A percentile compares a stretch with the other conserved stretches of the same genome.
Conservation (phyloP, 306 rosid species). For the Cucurbita ficifolia region DNA sequence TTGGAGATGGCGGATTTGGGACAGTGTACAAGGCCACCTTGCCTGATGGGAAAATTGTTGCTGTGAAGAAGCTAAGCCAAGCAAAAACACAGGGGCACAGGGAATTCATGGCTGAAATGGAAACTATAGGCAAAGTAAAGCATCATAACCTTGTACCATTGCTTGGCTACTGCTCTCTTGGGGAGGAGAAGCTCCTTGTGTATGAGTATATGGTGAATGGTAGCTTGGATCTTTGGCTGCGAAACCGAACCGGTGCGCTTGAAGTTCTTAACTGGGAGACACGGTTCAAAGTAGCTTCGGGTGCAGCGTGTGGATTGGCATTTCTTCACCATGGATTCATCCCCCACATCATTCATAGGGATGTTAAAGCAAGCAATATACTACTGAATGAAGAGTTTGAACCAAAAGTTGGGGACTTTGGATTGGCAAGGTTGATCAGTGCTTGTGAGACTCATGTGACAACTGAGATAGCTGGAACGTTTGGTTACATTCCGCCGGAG, state of each 20-base stretch:
- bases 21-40: conserved; percentile 90
- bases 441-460: conserved; percentile 90
- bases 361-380: conserved; percentile 85
- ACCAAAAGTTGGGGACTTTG: conserved; percentile 89
- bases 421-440: conserved; percentile 82
- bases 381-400: conserved; percentile 74
- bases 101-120: conserved; percentile 95
- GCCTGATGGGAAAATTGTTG: conserved; percentile 60
- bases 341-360: conserved; percentile 96
- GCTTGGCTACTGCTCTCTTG: conserved; percentile 87
- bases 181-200: conserved; percentile 88
- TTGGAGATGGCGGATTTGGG: conserved; percentile 98
- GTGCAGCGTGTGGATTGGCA: conserved; percentile 72
- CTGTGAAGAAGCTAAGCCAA: conserved; percentile 88
- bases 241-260: conserved; percentile 67
- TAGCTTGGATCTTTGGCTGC: conserved; percentile 89
- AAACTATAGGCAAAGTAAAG: conserved; percentile 90
- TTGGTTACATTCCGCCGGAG: conserved; percentile 97
- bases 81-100: conserved; percentile 92
- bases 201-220: conserved; percentile 93
- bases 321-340: conserved; percentile 87
- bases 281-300: conserved; percentile 59
- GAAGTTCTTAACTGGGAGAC: conserved; percentile 76
- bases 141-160: conserved; percentile 75
- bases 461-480: conserved; percentile 93